Percentiles rank a stretch among this genome's conserved stretches.
These are phyloP conservation scores for Macrophomina pseudophaseolina DNA, from an alignment of 2,329 filamentous ascomycete species.

Conservation along the genomic window DNA sequence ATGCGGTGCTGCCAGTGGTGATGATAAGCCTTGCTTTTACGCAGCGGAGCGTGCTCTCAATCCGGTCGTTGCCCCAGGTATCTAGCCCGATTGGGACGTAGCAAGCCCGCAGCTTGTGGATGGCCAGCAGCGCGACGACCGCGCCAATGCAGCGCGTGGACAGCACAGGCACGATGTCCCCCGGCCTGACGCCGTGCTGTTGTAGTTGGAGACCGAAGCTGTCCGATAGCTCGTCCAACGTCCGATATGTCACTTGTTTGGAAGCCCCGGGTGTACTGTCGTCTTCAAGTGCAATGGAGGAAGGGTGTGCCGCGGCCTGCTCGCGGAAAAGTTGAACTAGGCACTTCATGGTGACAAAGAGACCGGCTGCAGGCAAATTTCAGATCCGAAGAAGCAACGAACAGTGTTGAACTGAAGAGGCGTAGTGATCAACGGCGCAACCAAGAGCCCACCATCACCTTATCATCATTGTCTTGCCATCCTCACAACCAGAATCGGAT, in stretches of 20 bases:
- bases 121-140: background rate
- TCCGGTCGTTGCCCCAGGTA: slow-evolving; percentile 19
- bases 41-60: slow-evolving; percentile 6
- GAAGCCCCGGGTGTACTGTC: background rate
- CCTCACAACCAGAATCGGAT: background rate
- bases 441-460: background rate
- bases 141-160: slow-evolving; percentile 1
- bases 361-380: background rate
- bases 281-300: slow-evolving; percentile 3
- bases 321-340: slow-evolving; percentile 16
- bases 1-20: background rate
- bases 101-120: slow-evolving; percentile 13
- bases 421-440: background rate
- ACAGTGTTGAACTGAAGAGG: background rate
- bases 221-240: background rate
- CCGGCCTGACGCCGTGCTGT: background rate
- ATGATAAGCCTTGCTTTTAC: background rate
- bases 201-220: background rate
- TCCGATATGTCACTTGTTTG: slow-evolving; percentile 4
- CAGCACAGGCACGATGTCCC: background rate
- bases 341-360: background rate
- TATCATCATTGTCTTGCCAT: background rate
- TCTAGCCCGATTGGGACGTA: slow-evolving; percentile 11
- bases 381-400: background rate
- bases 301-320: slow-evolving; percentile 8